Evolutionary conservation across 192 early-diverging fungal genomes (phyloP).

Genomic region (Coemansia sp.): DNA sequence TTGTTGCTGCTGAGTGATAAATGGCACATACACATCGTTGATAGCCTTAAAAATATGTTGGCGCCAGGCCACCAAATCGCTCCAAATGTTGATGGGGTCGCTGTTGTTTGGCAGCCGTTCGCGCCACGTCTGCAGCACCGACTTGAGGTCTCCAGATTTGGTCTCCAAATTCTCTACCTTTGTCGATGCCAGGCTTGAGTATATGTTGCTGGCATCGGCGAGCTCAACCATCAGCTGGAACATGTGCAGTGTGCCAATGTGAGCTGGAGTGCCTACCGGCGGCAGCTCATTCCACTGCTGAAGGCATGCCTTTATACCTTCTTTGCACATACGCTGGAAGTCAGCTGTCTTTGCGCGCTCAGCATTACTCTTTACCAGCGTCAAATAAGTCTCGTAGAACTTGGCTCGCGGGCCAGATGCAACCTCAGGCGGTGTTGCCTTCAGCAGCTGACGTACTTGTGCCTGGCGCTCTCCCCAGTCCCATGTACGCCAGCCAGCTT

Average conservation of each 20-base stretch:
- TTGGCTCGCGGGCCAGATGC: constrained; percentile 66
- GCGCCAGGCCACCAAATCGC: constrained; percentile 95
- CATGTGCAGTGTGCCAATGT: constrained; percentile 81
- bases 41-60: constrained; percentile 96
- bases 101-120: constrained; percentile 94
- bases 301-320: constrained; percentile 82
- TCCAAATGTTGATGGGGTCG: constrained; percentile 99
- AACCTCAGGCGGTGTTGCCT: constrained; percentile 67
- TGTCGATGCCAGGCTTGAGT: constrained; percentile 74
- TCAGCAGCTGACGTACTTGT: constrained; percentile 62
- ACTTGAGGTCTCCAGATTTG: constrained; percentile 87
- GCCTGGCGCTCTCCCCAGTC: constrained; percentile 83
- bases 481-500: constrained; percentile 92
- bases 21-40: constrained; percentile 91
- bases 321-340: constrained; percentile 80
- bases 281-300: constrained; percentile 92
- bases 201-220: constrained; percentile 87
- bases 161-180: constrained; percentile 80
- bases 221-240: constrained; percentile 99
- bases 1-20: constrained; percentile 58
- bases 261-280: constrained; percentile 77
- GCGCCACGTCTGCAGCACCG: constrained; percentile 89
- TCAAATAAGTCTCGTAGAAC: constrained; percentile 85
- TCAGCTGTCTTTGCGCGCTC: constrained; percentile 60
- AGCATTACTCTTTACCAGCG: constrained; percentile 66